Evolutionary conservation across 2,329 filamentous ascomycete species (phyloP).

Genomic region (Penicillium sp.): DNA sequence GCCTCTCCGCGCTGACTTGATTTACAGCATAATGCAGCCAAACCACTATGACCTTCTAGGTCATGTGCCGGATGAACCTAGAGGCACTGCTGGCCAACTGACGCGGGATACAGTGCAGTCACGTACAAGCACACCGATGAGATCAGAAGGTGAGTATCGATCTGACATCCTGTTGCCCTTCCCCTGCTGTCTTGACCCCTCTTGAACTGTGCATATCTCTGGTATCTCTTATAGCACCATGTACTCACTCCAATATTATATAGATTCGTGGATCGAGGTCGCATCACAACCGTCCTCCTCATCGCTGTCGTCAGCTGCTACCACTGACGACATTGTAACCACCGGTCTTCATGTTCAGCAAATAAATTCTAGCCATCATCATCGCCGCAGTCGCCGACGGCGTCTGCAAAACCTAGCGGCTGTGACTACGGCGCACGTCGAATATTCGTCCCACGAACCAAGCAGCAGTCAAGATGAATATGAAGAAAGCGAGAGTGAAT

Average conservation of each 20-base stretch:
- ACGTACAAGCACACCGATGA: conserved; percentile 39
- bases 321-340: conserved; percentile 83
- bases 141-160: conserved; percentile 49
- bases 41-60: conserved; percentile 45
- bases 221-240: conserved; percentile 27
- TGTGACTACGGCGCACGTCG: conserved; percentile 46
- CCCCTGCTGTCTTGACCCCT: conserved; percentile 9
- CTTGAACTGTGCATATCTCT: neutral
- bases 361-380: conserved; percentile 55
- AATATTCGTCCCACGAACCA: conserved; percentile 49
- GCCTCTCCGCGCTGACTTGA: conserved; percentile 7
- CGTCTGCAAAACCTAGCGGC: conserved; percentile 41
- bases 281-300: conserved; percentile 92
- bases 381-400: conserved; percentile 63
- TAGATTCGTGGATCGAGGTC: conserved; percentile 97
- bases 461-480: conserved; percentile 91
- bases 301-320: conserved; percentile 77
- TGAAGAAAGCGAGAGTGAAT: conserved; percentile 89
- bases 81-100: conserved; percentile 35
- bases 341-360: conserved; percentile 80
- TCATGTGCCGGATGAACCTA: conserved; percentile 40
- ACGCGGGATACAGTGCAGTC: conserved; percentile 42
- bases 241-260: conserved; percentile 52
- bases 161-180: conserved; percentile 20
- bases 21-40: conserved; percentile 42